phyloP scores from a whole-genome alignment of 768 basidiomycete genomes.

The Suillus clintonianus region DNA sequence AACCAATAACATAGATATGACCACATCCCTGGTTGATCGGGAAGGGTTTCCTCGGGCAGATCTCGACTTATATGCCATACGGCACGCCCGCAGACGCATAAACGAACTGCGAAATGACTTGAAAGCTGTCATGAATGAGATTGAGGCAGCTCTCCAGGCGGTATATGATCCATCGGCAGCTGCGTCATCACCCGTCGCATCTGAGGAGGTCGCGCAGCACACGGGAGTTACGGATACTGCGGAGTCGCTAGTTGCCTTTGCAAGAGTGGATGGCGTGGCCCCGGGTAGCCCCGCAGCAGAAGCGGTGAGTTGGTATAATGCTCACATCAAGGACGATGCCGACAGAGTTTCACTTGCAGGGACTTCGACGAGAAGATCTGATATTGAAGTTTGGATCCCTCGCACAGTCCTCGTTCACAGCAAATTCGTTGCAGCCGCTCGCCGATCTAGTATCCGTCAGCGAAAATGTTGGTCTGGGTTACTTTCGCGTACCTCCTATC shows the following conservation, averaged over 20 bases:
- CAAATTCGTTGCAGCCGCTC: conserved; percentile 64
- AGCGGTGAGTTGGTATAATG: conserved; percentile 56
- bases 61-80: conserved; percentile 80
- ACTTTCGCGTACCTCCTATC: neutral
- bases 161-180: conserved; percentile 57
- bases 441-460: conserved; percentile 71
- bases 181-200: conserved; percentile 16
- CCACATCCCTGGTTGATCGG: conserved; percentile 75
- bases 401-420: conserved; percentile 51
- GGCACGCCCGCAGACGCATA: conserved; percentile 74
- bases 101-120: conserved; percentile 83
- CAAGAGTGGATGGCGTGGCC: conserved; percentile 79
- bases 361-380: conserved; percentile 67
- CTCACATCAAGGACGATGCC: neutral
- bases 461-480: conserved; percentile 65
- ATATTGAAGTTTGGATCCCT: conserved; percentile 74
- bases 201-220: conserved; percentile 14
- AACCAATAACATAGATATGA: conserved; percentile 63
- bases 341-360: conserved; percentile 42
- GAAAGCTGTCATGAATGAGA: conserved; percentile 59
- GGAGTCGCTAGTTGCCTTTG: conserved; percentile 54
- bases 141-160: conserved; percentile 66
- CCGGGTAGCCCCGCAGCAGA: conserved; percentile 79
- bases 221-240: conserved; percentile 5
- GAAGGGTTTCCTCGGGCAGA: conserved; percentile 91